These are phyloP conservation scores for Chalciporus piperatus DNA, from an alignment of 768 basidiomycete genomes.

Conservation along the genomic window DNA sequence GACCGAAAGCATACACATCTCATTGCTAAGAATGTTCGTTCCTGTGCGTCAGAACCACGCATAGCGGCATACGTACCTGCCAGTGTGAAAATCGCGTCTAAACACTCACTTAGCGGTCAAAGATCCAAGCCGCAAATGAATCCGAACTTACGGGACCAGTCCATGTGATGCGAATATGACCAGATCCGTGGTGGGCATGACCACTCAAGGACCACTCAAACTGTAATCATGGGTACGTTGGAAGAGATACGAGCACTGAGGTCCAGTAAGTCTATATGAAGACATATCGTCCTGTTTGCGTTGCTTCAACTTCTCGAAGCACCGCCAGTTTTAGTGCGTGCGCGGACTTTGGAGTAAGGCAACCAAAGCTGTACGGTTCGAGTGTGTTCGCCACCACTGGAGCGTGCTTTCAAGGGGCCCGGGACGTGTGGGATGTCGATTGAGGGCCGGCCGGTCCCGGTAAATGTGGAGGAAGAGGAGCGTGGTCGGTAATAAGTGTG, in stretches of 20 bases:
- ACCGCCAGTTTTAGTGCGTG: no score
- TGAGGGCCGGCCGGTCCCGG: constrained; percentile 21
- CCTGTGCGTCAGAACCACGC: no score
- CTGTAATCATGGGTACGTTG: constrained; percentile 19
- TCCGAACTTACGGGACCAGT: constrained; percentile 7
- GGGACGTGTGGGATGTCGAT: no score
- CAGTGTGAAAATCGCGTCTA: neutral
- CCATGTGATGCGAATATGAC: neutral
- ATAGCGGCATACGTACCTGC: no score
- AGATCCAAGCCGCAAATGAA: neutral
- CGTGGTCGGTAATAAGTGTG: constrained; percentile 11
- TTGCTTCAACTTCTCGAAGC: no score
- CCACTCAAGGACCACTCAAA: neutral
- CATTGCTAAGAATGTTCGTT: no score
- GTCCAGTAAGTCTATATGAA: neutral
- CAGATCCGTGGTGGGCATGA: neutral
- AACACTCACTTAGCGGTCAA: no score
- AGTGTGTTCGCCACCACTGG: neutral
- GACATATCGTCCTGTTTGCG: no score
- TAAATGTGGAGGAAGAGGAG: neutral
- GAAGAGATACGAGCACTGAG: constrained; percentile 12
- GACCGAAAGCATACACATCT: no score
- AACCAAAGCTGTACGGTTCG: no score
- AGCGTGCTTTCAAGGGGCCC: no score
- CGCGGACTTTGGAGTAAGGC: no score